Evolutionary conservation across 2,329 filamentous ascomycete genomes (phyloP).

Genomic region (Penicillium capsulatum): DNA sequence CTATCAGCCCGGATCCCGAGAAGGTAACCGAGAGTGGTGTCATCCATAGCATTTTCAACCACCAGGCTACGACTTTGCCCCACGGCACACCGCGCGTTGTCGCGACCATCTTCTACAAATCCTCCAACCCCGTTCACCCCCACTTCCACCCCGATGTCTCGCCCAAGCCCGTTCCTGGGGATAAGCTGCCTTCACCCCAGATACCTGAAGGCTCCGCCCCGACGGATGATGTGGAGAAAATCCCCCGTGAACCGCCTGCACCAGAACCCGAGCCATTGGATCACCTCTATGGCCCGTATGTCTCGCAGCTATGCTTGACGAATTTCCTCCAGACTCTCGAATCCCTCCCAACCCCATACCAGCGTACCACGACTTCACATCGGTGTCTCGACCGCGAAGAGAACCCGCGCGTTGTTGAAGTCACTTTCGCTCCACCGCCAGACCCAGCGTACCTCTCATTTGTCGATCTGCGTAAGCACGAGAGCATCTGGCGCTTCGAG

Average conservation of each 20-base stretch:
- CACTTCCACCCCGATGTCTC: conserved; percentile 49
- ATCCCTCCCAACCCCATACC: conserved; percentile 47
- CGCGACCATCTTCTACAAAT: conserved; percentile 50
- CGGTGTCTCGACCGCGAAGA: conserved; percentile 47
- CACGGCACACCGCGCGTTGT: conserved; percentile 43
- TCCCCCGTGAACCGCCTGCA: conserved; percentile 53
- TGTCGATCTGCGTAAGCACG: conserved; percentile 70
- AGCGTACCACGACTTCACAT: conserved; percentile 47
- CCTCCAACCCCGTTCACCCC: conserved; percentile 40
- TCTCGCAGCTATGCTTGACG: conserved; percentile 53
- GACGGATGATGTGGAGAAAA: conserved; percentile 49
- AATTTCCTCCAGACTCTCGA: conserved; percentile 53
- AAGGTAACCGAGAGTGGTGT: conserved; percentile 45
- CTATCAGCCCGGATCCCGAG: conserved; percentile 38
- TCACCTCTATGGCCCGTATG: conserved; percentile 52
- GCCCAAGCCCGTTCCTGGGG: conserved; percentile 32
- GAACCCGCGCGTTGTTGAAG: conserved; percentile 51
- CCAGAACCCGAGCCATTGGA: conserved; percentile 53
- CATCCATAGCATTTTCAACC: conserved; percentile 46
- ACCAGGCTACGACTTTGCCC: conserved; percentile 37
- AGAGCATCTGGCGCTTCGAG: conserved; percentile 79
- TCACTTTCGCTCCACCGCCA: conserved; percentile 49
- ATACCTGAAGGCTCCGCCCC: conserved; percentile 48
- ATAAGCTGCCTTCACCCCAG: conserved; percentile 39
- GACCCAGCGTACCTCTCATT: conserved; percentile 51